Conservation (phyloP, 108 stramenopile species). For the Fragilariopsis cylindrus region DNA sequence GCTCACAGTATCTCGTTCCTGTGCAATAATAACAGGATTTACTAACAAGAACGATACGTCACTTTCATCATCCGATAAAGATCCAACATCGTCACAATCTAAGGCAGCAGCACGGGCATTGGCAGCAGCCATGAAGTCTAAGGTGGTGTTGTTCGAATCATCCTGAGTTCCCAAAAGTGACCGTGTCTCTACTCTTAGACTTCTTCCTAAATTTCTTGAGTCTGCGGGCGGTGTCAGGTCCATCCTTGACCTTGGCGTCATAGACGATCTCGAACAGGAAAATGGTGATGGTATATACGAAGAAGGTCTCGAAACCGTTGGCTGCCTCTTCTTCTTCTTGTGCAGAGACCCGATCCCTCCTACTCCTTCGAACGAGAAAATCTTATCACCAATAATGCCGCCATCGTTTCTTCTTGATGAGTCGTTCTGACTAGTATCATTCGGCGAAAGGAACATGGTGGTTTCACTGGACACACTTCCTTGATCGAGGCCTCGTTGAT, state of each 20-base stretch:
- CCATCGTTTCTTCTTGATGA: background rate
- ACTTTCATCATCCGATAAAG: slow-evolving; percentile 29
- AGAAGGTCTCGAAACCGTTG: background rate
- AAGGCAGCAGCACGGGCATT: slow-evolving; percentile 12
- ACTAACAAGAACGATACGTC: slow-evolving; percentile 29
- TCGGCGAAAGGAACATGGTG: slow-evolving; percentile 6
- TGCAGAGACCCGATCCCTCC: background rate
- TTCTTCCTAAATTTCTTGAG: background rate
- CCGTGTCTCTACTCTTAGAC: slow-evolving; percentile 1
- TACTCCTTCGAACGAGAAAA: slow-evolving; percentile 5
- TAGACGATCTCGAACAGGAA: slow-evolving; percentile 13
- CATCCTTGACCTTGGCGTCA: background rate
- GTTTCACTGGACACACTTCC: background rate
- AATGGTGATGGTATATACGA: slow-evolving; percentile 7
- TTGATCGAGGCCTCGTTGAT: too few relatives aligned
- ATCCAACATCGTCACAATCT: slow-evolving; percentile 17
- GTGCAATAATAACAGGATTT: slow-evolving; percentile 20
- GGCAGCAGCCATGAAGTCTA: background rate
- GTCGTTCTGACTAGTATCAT: background rate
- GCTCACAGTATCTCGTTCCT: slow-evolving; percentile 15
- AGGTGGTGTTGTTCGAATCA: background rate
- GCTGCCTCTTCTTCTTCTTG: background rate
- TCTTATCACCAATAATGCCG: background rate
- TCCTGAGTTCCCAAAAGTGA: slow-evolving; percentile 12
- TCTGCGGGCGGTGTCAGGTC: background rate